These are phyloP conservation scores for Coleophoma crateriformis DNA, from an alignment of 2,329 filamentous ascomycete genomes.

Conservation along the genomic window DNA sequence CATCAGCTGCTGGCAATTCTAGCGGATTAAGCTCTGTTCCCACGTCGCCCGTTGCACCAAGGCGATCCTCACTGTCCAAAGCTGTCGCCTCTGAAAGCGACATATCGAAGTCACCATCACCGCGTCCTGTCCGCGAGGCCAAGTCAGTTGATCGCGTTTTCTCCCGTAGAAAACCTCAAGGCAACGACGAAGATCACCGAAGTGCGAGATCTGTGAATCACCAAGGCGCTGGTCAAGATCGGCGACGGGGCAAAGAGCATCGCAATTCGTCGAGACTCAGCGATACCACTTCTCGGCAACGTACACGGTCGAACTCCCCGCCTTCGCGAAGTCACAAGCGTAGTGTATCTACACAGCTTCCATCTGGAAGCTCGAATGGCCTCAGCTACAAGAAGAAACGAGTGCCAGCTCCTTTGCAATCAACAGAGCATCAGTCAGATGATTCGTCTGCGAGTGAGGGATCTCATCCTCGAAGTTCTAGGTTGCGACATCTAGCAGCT, in stretches of 20 bases:
- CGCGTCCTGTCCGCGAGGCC: conserved; percentile 20
- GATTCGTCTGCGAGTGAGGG: conserved; percentile 58
- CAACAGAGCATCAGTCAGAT: conserved; percentile 63
- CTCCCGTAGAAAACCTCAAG: conserved; percentile 33
- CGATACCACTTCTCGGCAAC: conserved; percentile 15
- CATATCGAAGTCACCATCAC: conserved; percentile 24
- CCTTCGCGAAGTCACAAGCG: conserved; percentile 53
- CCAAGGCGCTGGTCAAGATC: conserved; percentile 18
- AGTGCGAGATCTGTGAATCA: conserved; percentile 13
- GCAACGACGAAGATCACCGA: conserved; percentile 20
- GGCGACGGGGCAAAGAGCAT: conserved; percentile 13
- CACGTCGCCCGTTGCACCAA: conserved; percentile 39
- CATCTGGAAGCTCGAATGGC: conserved; percentile 48
- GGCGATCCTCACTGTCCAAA: conserved; percentile 24
- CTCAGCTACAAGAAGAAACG: conserved; percentile 55
- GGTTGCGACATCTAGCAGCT: conserved; percentile 49
- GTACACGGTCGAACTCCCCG: conserved; percentile 50
- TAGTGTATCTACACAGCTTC: conserved; percentile 59
- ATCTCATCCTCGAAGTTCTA: conserved; percentile 52
- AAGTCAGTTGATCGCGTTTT: conserved; percentile 30
- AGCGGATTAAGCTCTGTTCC: conserved; percentile 55
- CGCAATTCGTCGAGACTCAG: conserved; percentile 11
- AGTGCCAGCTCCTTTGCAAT: conserved; percentile 52
- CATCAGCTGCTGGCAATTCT: conserved; percentile 28
- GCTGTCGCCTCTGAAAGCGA: conserved; percentile 51